These are phyloP conservation scores for Diutina catenulata DNA, from an alignment of 1,139 yeast species.

Conservation along the genomic window DNA sequence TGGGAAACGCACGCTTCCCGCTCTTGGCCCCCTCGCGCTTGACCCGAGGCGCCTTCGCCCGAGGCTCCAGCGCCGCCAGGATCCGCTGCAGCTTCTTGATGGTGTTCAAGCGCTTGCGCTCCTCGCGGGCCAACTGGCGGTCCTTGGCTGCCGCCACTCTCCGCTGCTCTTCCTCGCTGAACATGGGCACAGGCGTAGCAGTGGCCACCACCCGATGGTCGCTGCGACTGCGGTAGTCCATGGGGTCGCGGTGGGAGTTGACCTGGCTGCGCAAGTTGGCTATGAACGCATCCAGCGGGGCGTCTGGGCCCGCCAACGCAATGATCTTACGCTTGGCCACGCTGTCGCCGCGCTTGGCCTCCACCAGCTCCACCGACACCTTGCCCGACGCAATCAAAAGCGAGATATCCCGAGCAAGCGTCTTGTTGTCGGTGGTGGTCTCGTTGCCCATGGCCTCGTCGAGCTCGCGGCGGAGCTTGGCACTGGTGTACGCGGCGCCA, in stretches of 20 bases:
- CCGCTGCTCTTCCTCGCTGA: neutral
- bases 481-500: neutral
- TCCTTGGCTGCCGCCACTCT: neutral
- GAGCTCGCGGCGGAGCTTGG: constrained; percentile 1
- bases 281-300: neutral
- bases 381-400: neutral
- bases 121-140: neutral
- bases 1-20: neutral
- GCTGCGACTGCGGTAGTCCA: too few relatives aligned
- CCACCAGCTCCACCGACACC: neutral
- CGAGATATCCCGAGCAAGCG: neutral
- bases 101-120: neutral
- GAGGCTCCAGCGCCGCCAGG: too few relatives aligned
- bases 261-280: neutral
- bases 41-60: neutral
- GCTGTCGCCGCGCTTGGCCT: neutral
- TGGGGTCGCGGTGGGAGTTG: neutral
- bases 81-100: neutral
- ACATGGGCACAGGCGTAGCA: neutral
- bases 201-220: neutral
- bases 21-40: neutral
- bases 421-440: constrained; percentile 1
- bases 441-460: neutral
- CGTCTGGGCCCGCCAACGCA: neutral
- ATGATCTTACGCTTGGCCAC: neutral